Evolutionary conservation across 139 green algal genomes (phyloP).

Genomic region (Closterium sp.): DNA sequence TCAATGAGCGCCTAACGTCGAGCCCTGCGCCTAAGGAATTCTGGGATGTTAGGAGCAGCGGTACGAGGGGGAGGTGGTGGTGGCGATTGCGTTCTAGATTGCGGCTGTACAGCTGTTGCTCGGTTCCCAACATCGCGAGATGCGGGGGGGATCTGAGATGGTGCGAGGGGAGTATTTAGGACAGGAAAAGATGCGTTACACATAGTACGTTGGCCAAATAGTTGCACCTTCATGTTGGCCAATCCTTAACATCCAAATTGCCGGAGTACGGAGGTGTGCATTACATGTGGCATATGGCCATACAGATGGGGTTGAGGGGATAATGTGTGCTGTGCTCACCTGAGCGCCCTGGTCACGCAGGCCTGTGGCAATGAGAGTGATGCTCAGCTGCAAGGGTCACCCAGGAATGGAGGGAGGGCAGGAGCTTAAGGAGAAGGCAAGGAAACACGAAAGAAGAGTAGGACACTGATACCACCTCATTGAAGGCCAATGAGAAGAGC

Average conservation of each 20-base stretch:
- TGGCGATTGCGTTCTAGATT: not conserved
- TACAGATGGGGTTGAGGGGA: too few species aligned
- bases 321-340: not conserved
- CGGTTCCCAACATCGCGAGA: not conserved
- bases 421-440: not conserved
- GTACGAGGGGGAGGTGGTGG: not conserved
- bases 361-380: conserved; percentile 94
- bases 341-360: conserved; percentile 60
- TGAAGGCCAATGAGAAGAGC: too few species aligned
- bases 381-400: conserved; percentile 56
- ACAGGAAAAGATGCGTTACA: too few species aligned
- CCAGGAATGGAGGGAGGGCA: not conserved
- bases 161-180: too few species aligned
- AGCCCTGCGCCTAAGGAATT: not conserved
- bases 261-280: too few species aligned
- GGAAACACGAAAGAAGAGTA: not conserved
- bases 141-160: not conserved
- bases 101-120: not conserved
- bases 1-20: not conserved
- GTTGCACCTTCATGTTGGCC: too few species aligned
- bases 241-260: too few species aligned
- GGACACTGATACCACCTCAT: not conserved
- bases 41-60: not conserved
- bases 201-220: too few species aligned
- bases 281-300: too few species aligned